These are phyloP conservation scores for Penicillium freii DNA, from an alignment of 2,329 filamentous ascomycete genomes.

Conservation along the genomic window DNA sequence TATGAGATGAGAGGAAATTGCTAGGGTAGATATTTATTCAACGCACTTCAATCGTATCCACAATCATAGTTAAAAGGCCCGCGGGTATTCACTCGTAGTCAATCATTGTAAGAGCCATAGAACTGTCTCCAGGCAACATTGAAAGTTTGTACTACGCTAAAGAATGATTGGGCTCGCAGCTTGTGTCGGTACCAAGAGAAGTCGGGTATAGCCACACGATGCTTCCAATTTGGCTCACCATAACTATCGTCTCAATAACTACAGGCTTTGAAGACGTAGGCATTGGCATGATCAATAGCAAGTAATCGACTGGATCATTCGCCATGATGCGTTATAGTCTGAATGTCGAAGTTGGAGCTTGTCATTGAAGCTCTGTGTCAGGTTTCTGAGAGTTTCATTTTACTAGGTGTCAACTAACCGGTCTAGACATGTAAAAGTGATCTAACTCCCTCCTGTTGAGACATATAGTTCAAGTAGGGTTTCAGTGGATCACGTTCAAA, in stretches of 20 bases:
- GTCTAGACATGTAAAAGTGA: conserved; percentile 74
- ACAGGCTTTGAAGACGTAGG: neutral
- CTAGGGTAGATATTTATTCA: neutral
- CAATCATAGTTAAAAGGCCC: conserved; percentile 55
- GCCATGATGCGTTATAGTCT: neutral
- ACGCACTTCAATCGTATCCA: conserved; percentile 44
- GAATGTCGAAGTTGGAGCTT: neutral
- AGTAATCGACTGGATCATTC: neutral
- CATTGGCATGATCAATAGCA: neutral
- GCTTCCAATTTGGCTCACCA: neutral
- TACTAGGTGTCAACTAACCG: conserved; percentile 40
- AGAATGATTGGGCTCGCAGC: neutral
- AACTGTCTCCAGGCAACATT: conserved; percentile 63
- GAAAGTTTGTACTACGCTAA: conserved; percentile 54
- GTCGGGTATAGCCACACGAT: neutral
- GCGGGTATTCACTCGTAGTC: conserved; percentile 60
- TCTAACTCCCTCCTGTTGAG: conserved; percentile 4
- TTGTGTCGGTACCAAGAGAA: neutral
- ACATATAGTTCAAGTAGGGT: conserved; percentile 63
- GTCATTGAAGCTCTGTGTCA: neutral
- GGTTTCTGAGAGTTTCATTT: neutral
- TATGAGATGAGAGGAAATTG: neutral
- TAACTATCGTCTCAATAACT: neutral
- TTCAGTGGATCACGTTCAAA: conserved; percentile 63
- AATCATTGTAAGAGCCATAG: conserved; percentile 72